A percentile compares a stretch with the other conserved stretches of the same genome.
Conservation (phyloP, 805 yeast species). For the Starmerella floris region DNA sequence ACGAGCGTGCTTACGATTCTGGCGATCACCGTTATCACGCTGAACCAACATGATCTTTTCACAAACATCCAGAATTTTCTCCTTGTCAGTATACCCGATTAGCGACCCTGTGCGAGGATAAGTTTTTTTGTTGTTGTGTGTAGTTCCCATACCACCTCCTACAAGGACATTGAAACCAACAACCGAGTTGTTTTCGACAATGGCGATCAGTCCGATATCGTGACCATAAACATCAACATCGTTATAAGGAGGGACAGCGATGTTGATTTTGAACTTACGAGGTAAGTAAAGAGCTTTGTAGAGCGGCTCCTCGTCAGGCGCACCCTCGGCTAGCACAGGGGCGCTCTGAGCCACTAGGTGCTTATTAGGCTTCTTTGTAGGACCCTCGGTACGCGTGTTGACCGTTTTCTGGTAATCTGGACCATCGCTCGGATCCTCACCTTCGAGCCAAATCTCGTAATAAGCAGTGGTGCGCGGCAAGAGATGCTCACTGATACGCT, state of each 20-base stretch:
- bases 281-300: constrained; percentile 83
- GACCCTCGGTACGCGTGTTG: constrained; percentile 53
- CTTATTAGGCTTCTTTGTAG: constrained; percentile 52
- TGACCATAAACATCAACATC: constrained; percentile 95
- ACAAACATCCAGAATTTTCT: constrained; percentile 61
- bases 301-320: constrained; percentile 69
- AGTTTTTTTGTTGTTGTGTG: constrained; percentile 92
- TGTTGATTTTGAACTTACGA: constrained; percentile 88
- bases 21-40: constrained; percentile 89
- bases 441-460: constrained; percentile 93
- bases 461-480: constrained; percentile 89
- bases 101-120: constrained; percentile 89
- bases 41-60: constrained; percentile 89
- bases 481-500: constrained; percentile 61
- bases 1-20: constrained; percentile 94
- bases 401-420: constrained; percentile 51
- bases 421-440: constrained; percentile 51
- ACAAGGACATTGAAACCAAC: constrained; percentile 81
- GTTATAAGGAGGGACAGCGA: constrained; percentile 89
- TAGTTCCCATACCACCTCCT: constrained; percentile 99
- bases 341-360: constrained; percentile 78
- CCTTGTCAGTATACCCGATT: constrained; percentile 61
- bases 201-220: constrained; percentile 85
- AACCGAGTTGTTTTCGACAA: constrained; percentile 43
- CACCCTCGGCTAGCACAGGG: constrained; percentile 20